phyloP scores from a whole-genome alignment of 768 basidiomycete species.

The Russula brevipes region DNA sequence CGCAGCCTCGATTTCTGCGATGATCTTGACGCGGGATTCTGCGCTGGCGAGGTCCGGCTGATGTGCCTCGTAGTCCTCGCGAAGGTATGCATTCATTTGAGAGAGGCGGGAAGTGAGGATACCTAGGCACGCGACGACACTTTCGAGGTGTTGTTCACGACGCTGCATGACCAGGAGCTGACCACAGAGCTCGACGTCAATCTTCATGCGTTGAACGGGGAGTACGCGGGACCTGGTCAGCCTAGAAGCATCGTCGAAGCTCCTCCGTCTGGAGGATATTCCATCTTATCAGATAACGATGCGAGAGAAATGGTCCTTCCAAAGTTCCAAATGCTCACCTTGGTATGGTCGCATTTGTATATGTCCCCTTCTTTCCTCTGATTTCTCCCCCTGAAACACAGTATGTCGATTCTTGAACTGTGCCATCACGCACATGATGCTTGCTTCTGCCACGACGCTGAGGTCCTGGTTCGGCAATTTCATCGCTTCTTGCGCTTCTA shows the following conservation, averaged over 20 bases:
- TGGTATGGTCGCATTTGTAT: background rate
- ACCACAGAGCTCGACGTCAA: slow-evolving; percentile 75
- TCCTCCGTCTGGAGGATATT: slow-evolving; percentile 45
- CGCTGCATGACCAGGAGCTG: slow-evolving; percentile 65
- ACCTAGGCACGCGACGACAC: slow-evolving; percentile 56
- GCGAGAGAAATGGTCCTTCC: background rate
- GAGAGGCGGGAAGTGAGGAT: slow-evolving; percentile 51
- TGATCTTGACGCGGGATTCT: slow-evolving; percentile 42
- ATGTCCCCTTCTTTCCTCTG: slow-evolving; percentile 9
- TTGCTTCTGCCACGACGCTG: background rate
- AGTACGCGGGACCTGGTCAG: slow-evolving; percentile 46
- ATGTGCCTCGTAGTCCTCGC: slow-evolving; percentile 54
- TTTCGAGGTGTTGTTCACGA: slow-evolving; percentile 60
- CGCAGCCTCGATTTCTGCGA: slow-evolving; percentile 49
- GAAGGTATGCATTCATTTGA: slow-evolving; percentile 50
- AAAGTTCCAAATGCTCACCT: slow-evolving; percentile 2
- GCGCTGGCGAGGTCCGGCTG: slow-evolving; percentile 44
- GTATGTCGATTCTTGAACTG: slow-evolving; percentile 1
- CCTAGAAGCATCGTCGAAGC: slow-evolving; percentile 59
- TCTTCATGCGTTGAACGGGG: slow-evolving; percentile 59
- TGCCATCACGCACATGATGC: slow-evolving; percentile 10
- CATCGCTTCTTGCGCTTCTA: slow-evolving; percentile 38
- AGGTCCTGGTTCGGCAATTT: background rate
- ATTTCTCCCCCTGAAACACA: background rate
- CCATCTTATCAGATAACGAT: slow-evolving; percentile 9